Conservation (phyloP, 345 rosid species). For the Nasturtium officinale region DNA sequence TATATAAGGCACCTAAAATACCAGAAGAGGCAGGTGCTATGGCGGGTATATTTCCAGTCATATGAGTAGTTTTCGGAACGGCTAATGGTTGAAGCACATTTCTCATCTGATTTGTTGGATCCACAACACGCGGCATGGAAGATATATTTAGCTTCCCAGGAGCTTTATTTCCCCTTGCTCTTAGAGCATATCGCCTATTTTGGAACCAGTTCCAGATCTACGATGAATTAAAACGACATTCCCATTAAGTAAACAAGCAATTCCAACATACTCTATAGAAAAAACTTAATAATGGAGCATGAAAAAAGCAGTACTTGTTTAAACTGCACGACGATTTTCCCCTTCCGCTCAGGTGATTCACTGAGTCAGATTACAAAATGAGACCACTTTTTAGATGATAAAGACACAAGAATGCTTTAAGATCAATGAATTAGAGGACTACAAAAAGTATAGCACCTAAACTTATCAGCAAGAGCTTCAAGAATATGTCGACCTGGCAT, state of each 20-base stretch:
- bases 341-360: conserved; percentile 77
- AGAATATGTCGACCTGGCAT: conserved; percentile 84
- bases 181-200: conserved; percentile 89
- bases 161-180: conserved; percentile 78
- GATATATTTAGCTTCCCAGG: conserved; percentile 81
- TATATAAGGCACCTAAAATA: conserved; percentile 38
- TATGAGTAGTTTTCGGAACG: conserved; percentile 53
- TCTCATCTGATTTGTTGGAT: conserved; percentile 58
- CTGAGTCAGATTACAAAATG: conserved; percentile 49
- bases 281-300: not conserved
- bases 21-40: conserved; percentile 61
- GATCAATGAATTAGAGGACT: not conserved
- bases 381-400: conserved; percentile 21
- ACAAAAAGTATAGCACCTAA: conserved; percentile 58
- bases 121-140: conserved; percentile 62
- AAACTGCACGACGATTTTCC: conserved; percentile 84
- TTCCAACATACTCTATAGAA: not conserved
- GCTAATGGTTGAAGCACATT: conserved; percentile 62
- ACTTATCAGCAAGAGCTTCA: conserved; percentile 80
- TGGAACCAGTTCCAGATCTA: conserved; percentile 99
- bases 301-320: conserved; percentile 68
- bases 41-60: conserved; percentile 53
- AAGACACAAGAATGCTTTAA: conserved; percentile 13
- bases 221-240: conserved; percentile 3
- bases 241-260: conserved; percentile 15